A percentile compares a stretch with the other conserved stretches of the same genome.
phyloP scores from a whole-genome alignment of 768 basidiomycete species.

The Chalciporus piperatus region DNA sequence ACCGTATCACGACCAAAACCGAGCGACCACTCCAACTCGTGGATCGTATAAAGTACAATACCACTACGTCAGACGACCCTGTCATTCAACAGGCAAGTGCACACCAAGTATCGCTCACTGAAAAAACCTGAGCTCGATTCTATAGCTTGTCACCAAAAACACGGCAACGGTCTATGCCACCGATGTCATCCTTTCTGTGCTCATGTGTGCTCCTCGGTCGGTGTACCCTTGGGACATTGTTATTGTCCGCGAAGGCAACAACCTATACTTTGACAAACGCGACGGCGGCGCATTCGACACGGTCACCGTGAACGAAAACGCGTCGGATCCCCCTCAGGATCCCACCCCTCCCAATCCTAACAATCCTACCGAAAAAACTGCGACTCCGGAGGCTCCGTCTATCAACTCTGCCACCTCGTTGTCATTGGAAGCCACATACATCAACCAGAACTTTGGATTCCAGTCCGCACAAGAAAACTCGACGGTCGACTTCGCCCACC shows the following conservation, averaged over 20 bases:
- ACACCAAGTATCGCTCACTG: background rate
- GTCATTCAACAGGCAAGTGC: constrained; percentile 80
- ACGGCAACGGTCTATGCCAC: constrained; percentile 90
- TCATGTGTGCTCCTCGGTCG: constrained; percentile 95
- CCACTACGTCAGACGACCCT: constrained; percentile 97
- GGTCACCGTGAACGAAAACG: constrained; percentile 98
- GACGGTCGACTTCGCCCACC: constrained; percentile 71
- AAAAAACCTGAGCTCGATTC: constrained; percentile 7
- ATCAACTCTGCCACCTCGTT: constrained; percentile 94
- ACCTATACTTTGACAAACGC: constrained; percentile 95
- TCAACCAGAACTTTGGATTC: constrained; percentile 98
- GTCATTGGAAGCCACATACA: constrained; percentile 96
- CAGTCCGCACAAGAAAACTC: constrained; percentile 83
- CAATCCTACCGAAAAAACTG: constrained; percentile 65
- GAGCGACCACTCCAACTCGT: constrained; percentile 89
- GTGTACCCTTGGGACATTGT: constrained; percentile 99
- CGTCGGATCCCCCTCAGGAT: constrained; percentile 89
- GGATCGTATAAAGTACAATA: constrained; percentile 95
- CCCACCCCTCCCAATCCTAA: constrained; percentile 74
- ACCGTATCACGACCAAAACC: constrained; percentile 91
- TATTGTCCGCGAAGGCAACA: constrained; percentile 88
- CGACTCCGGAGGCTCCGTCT: constrained; percentile 65
- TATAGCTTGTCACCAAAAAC: constrained; percentile 74
- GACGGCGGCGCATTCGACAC: constrained; percentile 97
- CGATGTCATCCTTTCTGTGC: constrained; percentile 89